A percentile compares a stretch with the other conserved stretches of the same genome.
Evolutionary conservation across 2,329 filamentous ascomycete genomes (phyloP).

Genomic region (Colletotrichum sp.): DNA sequence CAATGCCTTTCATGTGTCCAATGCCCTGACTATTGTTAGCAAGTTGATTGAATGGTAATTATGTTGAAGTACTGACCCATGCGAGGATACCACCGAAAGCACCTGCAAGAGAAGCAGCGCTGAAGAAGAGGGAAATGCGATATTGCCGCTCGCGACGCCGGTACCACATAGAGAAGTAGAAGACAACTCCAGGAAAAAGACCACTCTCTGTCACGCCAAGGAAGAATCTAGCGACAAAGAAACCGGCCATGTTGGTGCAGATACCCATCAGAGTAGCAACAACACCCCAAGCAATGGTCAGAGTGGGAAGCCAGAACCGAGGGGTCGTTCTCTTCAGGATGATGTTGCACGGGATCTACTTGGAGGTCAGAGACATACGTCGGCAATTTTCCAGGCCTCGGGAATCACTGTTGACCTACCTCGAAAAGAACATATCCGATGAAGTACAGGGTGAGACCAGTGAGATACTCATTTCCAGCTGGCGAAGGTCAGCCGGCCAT

Average conservation of each 20-base stretch:
- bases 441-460: conserved; percentile 71
- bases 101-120: conserved; percentile 57
- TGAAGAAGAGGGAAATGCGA: conserved; percentile 61
- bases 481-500: neutral
- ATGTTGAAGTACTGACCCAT: conserved; percentile 41
- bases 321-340: conserved; percentile 66
- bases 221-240: conserved; percentile 59
- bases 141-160: conserved; percentile 59
- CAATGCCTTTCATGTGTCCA: conserved; percentile 56
- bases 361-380: neutral
- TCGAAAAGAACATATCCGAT: conserved; percentile 64
- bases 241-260: conserved; percentile 53
- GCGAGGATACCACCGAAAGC: conserved; percentile 63
- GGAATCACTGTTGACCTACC: conserved; percentile 27
- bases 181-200: conserved; percentile 56
- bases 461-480: conserved; percentile 68
- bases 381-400: neutral
- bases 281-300: conserved; percentile 61
- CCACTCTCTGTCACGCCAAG: conserved; percentile 60
- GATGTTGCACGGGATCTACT: conserved; percentile 65
- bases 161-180: conserved; percentile 61
- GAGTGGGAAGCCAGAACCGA: conserved; percentile 59
- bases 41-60: fast-evolving
- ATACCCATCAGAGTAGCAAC: conserved; percentile 58
- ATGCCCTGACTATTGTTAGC: conserved; percentile 46